Conservation (phyloP, 345 rosid species). For the Eutrema heterophyllum region DNA sequence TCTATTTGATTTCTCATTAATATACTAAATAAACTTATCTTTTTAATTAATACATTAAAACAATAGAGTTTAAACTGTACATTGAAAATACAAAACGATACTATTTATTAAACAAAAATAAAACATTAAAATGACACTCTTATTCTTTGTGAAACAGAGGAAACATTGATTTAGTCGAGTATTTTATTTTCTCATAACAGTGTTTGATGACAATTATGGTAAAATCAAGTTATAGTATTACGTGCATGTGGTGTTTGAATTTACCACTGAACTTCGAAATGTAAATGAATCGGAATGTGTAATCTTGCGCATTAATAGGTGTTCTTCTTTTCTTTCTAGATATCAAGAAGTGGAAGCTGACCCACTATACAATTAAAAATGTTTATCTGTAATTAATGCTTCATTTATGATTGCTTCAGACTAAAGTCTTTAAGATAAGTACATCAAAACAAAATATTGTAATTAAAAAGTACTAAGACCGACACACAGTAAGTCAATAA, state of each 20-base stretch:
- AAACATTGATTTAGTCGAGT: no score
- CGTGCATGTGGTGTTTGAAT: slow-evolving; percentile 15
- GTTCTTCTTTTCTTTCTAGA: slow-evolving; percentile 17
- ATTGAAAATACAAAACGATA: no score
- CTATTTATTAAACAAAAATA: no score
- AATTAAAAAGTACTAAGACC: neutral
- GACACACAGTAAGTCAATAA: slow-evolving; percentile 17
- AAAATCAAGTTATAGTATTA: slow-evolving; percentile 2
- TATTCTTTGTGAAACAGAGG: no score
- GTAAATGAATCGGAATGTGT: slow-evolving; percentile 12
- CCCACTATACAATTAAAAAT: neutral
- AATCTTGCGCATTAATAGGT: slow-evolving; percentile 20
- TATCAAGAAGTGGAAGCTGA: slow-evolving; percentile 1
- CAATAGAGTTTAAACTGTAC: no score
- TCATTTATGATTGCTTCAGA: slow-evolving; percentile 19
- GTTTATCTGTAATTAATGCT: slow-evolving; percentile 7
- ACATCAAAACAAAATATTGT: neutral
- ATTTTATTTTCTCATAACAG: neutral
- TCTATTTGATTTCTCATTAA: no score
- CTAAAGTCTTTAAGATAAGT: neutral
- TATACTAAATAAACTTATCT: no score
- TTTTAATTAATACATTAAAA: no score
- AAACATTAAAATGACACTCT: no score
- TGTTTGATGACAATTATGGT: slow-evolving; percentile 3
- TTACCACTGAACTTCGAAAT: slow-evolving; percentile 9